Evolutionary conservation across 495 filamentous ascomycete genomes (phyloP), one percentile per base, ranked within the genome.

Genomic region (Letharia columbiana): DNA sequence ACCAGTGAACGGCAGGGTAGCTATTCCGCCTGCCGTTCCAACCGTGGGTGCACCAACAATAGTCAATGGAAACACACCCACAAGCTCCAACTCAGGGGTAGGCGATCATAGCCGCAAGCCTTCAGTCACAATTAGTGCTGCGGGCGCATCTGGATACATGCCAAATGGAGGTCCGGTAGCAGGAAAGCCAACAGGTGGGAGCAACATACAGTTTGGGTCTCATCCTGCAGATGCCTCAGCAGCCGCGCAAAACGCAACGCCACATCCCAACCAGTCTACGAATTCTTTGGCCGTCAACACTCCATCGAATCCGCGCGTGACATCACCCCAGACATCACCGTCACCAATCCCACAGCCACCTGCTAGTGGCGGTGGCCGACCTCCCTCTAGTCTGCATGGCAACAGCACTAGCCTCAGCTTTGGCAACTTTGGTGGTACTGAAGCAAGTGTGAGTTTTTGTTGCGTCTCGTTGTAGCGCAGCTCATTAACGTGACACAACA

Each of bases 71-170:
- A 85, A 85, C 68, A 83, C 79, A 67, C 78, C 86, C 57, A 76
- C 77, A 57, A 80, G 79, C 72, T 75, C 81, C 60, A 81, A 86
- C 71, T 82, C 86, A 60, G 74, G 77, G 59, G 59, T 72, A 23
- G 78, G 76, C 64, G 89, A 93, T 68, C 92, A 97, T 79, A 82
- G 78, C 67, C 84, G 90, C 66, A 94, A 94, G 78, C 86, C 86
- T 63, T 93, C 91, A 23, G 88, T 96, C 65, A 94, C 90, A 64
- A 95, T 96, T 78, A 91, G 82, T 72, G 87, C 91, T 60, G 84
- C 87, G 67, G 89, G 89, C 47, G 84, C 89, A 18, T 87, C 82
- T 63, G 86, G 87, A 67, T 87, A 87, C 69, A 84, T 86, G 62
- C 84, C 88, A 40, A 94, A 95, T 79, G 90, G 91, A 68, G 86